Evolutionary conservation across 805 yeast species (phyloP), one percentile per base, ranked within the genome.

Genomic region (Kodamaea jinghongensis): DNA sequence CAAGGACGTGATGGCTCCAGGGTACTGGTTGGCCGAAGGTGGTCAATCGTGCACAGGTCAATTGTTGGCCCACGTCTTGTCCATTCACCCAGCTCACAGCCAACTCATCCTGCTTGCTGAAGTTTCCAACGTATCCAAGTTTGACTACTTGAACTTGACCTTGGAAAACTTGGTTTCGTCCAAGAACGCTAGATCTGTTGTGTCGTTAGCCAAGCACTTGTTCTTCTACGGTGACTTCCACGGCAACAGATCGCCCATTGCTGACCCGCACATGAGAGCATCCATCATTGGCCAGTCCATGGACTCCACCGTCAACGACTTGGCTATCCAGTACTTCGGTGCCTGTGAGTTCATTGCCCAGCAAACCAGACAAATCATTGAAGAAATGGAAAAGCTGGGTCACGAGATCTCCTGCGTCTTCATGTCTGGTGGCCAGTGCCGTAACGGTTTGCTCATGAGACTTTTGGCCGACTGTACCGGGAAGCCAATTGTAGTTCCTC

Each of bases 21-120:
- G 81, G 4, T 83, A 72, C 55, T 93, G 98, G 98, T 73, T 90
- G 48, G 96, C 98, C 10, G 99, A 93, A 65, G 99, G 99, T 57
- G 99, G 99, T n/a, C 99, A 93, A 63, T 83, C 95, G 11, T 86
- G 96, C 58, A 93, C 99, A 2, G 99, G 99, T 51, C 96, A 95
- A 22, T 74, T 93, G 28, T 73, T 93, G 47, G 91, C 93, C 2
- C 95, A 87, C 61, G 91, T 91, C 11, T 63, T 93, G 45, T 73
- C 86, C 9, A 83, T 86, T 7, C 98, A 93, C 58, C 96, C 97
- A 0, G 95, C 98, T 0, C 80, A 81, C 50, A 68, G 78, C 2
- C 88, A 86, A 55, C 73, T 91, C 39, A 75, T 79, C 10, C 75
- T 73, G 44, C 64, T 78, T 26, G 80, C 96, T 0, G 86, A 79